Evolutionary conservation across 108 stramenopile species (phyloP).

Genomic region (Cyclotella kingstonii): DNA sequence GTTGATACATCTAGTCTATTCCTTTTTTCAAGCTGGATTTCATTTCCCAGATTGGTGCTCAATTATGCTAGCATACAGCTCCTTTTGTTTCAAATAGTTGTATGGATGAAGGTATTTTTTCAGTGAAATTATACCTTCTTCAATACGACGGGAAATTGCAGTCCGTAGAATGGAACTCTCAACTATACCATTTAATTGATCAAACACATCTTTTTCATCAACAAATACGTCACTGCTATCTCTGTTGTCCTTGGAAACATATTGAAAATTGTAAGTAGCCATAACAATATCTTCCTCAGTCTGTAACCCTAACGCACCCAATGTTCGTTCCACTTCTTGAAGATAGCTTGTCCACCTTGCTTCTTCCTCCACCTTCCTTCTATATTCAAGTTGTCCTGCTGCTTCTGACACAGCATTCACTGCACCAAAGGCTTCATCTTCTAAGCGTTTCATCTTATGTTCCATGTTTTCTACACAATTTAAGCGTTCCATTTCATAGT

Average conservation of each 20-base stretch:
- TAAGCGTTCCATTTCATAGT: conserved; percentile 13
- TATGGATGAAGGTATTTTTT: conserved; percentile 27
- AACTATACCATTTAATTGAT: background rate
- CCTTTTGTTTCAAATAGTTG: conserved; percentile 27
- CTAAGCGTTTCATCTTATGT: conserved; percentile 9
- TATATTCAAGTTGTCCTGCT: conserved; percentile 33
- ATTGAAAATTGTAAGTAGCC: background rate
- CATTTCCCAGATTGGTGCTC: conserved; percentile 4
- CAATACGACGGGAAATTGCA: conserved; percentile 30
- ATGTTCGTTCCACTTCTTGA: conserved; percentile 18
- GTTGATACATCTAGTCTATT: too few relatives aligned
- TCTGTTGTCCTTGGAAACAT: background rate
- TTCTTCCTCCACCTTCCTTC: conserved; percentile 37
- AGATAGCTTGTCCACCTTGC: conserved; percentile 25
- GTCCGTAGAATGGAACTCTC: conserved; percentile 35
- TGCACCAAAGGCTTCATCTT: conserved; percentile 36
- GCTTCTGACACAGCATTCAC: conserved; percentile 33
- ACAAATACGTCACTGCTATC: background rate
- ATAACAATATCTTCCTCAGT: conserved; percentile 7
- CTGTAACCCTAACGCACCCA: conserved; percentile 8
- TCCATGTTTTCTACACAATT: conserved; percentile 25
- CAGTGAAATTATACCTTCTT: conserved; percentile 29
- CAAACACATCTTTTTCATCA: background rate
- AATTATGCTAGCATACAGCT: background rate
- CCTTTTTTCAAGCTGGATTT: background rate